These are phyloP conservation scores for Viridothelium virens DNA, from an alignment of 495 filamentous ascomycete genomes.

Conservation along the genomic window DNA sequence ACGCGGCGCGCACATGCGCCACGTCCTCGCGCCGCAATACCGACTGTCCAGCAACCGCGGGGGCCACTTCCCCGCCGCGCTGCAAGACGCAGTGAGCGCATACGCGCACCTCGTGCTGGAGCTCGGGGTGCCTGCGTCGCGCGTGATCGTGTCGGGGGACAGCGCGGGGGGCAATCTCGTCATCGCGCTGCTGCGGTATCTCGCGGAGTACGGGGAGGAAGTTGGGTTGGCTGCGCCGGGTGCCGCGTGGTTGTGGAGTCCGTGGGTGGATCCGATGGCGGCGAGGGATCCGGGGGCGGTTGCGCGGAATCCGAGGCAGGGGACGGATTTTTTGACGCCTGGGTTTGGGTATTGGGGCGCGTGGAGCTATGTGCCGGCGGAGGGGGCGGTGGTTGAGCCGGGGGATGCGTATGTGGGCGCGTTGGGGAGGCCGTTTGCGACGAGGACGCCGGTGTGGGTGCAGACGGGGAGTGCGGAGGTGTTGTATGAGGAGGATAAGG, in stretches of 20 bases:
- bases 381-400: slow-evolving; percentile 6
- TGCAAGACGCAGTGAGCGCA: slow-evolving; percentile 27
- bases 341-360: slow-evolving; percentile 36
- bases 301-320: slow-evolving; percentile 31
- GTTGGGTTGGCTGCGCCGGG: slow-evolving; percentile 15
- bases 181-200: slow-evolving; percentile 26
- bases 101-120: slow-evolving; percentile 27
- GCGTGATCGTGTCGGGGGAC: slow-evolving; percentile 29
- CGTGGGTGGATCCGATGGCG: slow-evolving; percentile 35
- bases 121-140: slow-evolving; percentile 21
- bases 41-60: slow-evolving; percentile 26
- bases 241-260: slow-evolving; percentile 33
- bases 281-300: slow-evolving; percentile 16
- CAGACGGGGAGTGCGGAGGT: slow-evolving; percentile 39
- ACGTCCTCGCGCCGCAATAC: slow-evolving; percentile 29
- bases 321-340: slow-evolving; percentile 34
- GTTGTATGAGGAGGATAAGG: slow-evolving; percentile 32
- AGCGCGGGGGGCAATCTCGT: slow-evolving; percentile 29
- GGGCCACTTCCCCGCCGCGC: slow-evolving; percentile 27
- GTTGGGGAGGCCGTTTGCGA: slow-evolving; percentile 34
- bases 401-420: slow-evolving; percentile 32
- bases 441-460: slow-evolving; percentile 35
- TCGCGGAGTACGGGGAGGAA: slow-evolving; percentile 23
- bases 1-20: slow-evolving; percentile 14
- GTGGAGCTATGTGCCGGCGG: slow-evolving; percentile 20